Percentiles rank a stretch among this genome's conserved stretches.
Conservation (phyloP, 1,139 yeast species). For the Sugiyamaella paludigena region DNA sequence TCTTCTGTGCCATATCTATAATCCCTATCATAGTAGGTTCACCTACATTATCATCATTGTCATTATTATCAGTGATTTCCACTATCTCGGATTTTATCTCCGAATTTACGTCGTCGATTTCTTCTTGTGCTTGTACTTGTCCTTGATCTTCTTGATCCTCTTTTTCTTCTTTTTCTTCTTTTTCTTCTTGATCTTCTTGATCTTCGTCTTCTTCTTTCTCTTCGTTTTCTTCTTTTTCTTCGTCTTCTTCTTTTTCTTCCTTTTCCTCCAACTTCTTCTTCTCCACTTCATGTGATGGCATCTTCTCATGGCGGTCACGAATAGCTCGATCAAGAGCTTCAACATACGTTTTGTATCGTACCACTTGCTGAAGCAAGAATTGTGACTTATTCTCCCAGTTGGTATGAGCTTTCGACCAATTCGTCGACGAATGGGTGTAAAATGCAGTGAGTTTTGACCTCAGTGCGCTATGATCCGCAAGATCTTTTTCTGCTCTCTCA, state of each 20-base stretch:
- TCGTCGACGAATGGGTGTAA: conserved; percentile 30
- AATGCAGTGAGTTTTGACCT: conserved; percentile 26
- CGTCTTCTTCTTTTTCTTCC: not conserved
- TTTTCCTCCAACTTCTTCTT: not conserved
- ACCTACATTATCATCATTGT: too few relatives aligned
- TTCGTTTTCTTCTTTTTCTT: not conserved
- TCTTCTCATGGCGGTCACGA: conserved; percentile 20
- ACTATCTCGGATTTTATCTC: too few relatives aligned
- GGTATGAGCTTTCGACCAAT: conserved; percentile 31
- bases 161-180: not conserved
- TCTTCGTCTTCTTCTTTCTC: not conserved
- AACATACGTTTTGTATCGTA: conserved; percentile 32
- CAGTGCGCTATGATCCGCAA: conserved; percentile 32
- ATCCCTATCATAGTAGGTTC: too few relatives aligned
- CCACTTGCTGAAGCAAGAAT: conserved; percentile 34
- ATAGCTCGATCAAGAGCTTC: conserved; percentile 30
- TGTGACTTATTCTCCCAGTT: conserved; percentile 39
- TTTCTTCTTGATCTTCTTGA: not conserved
- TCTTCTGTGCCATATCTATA: too few relatives aligned
- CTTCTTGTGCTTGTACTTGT: not conserved
- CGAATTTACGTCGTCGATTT: not conserved
- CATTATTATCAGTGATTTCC: too few relatives aligned
- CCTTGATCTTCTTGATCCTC: not conserved
- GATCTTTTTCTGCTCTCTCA: conserved; percentile 30
- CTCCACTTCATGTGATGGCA: not conserved